Evolutionary conservation across 2,329 filamentous ascomycete genomes (phyloP).

Genomic region (Phoma sp.): DNA sequence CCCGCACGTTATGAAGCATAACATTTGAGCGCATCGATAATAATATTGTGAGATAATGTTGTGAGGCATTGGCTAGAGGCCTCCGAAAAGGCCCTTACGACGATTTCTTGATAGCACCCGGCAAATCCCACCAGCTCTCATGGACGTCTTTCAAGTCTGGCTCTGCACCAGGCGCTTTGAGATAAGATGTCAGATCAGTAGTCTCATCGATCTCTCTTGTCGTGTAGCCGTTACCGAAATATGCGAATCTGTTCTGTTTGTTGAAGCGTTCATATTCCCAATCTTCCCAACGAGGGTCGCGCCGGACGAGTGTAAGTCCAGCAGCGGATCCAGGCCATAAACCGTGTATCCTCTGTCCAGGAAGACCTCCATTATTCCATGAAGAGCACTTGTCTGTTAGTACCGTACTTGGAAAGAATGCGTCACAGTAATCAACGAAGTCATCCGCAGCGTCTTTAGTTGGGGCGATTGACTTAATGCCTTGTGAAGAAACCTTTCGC

Average conservation of each 20-base stretch:
- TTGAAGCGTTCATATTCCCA: conserved; percentile 61
- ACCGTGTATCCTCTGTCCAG: conserved; percentile 70
- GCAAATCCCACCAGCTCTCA: conserved; percentile 68
- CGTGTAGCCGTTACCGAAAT: conserved; percentile 74
- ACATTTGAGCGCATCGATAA: background rate
- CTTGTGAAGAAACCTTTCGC: conserved; percentile 70
- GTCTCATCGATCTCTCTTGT: conserved; percentile 62
- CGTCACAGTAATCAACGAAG: conserved; percentile 65
- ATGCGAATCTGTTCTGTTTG: conserved; percentile 63
- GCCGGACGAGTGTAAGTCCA: conserved; percentile 66
- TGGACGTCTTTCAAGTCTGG: conserved; percentile 69
- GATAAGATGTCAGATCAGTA: conserved; percentile 70
- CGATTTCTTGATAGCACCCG: conserved; percentile 31
- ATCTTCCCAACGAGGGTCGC: conserved; percentile 66
- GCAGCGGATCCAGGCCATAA: conserved; percentile 74
- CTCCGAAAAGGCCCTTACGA: background rate
- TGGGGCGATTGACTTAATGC: conserved; percentile 68
- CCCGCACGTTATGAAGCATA: background rate
- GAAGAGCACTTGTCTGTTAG: conserved; percentile 70
- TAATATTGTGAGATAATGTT: background rate
- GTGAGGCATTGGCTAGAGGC: background rate
- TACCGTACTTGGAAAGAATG: conserved; percentile 59
- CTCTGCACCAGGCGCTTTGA: conserved; percentile 60
- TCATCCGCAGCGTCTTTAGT: conserved; percentile 68
- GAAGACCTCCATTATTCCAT: conserved; percentile 71